phyloP scores from a whole-genome alignment of 2,329 filamentous ascomycete species.

The Epichloe elymi region DNA sequence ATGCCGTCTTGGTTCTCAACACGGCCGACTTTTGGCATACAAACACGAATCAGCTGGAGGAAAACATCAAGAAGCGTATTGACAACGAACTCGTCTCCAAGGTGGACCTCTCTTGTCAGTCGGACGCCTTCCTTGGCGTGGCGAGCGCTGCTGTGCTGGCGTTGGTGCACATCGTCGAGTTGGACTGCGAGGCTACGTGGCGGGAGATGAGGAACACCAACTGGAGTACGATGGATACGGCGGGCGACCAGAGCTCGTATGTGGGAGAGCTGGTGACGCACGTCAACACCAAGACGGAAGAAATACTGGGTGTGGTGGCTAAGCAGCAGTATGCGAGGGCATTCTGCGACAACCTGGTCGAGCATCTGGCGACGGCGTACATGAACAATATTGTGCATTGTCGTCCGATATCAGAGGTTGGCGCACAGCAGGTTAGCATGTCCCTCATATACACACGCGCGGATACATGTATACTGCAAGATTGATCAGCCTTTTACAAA shows the following conservation, averaged over 20 bases:
- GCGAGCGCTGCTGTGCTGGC: conserved; percentile 76
- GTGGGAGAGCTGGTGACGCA: conserved; percentile 67
- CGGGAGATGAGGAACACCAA: conserved; percentile 94
- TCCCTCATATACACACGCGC: not conserved
- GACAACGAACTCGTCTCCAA: conserved; percentile 62
- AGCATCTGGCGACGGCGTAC: conserved; percentile 68
- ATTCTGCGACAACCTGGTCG: conserved; percentile 92
- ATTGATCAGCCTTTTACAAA: not conserved
- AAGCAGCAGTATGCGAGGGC: conserved; percentile 92
- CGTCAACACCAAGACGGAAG: conserved; percentile 56
- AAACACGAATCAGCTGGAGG: conserved; percentile 85
- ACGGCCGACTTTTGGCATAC: conserved; percentile 96
- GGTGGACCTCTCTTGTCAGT: conserved; percentile 84
- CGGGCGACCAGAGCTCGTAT: conserved; percentile 88
- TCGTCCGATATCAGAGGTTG: conserved; percentile 81
- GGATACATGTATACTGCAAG: too few relatives aligned
- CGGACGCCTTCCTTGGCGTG: conserved; percentile 90
- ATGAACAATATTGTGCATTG: conserved; percentile 77
- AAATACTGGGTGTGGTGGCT: conserved; percentile 63
- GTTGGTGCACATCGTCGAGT: conserved; percentile 71
- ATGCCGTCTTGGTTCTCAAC: conserved; percentile 78
- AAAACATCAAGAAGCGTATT: conserved; percentile 84
- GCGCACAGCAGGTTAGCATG: conserved; percentile 65
- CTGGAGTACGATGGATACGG: conserved; percentile 87
- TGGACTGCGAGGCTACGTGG: conserved; percentile 76